Evolutionary conservation across 2,329 filamentous ascomycete genomes (phyloP).

Genomic region (Diaporthe citrichinensis): DNA sequence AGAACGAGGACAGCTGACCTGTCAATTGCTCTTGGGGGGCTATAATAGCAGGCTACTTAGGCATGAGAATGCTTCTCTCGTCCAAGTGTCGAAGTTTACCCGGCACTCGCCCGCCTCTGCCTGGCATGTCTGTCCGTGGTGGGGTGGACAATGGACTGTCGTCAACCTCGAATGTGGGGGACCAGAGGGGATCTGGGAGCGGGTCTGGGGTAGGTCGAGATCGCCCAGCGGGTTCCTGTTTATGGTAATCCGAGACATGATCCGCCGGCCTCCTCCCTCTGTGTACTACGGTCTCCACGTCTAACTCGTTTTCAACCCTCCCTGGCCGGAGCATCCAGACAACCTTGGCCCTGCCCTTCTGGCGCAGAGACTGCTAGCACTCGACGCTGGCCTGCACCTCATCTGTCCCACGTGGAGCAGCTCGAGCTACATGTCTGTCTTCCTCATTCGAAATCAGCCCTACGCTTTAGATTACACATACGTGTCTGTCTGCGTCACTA

Average conservation of each 20-base stretch:
- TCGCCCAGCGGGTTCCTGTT: constrained; percentile 32
- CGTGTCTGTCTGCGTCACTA: neutral
- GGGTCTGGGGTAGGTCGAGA: constrained; percentile 27
- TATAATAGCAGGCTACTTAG: neutral
- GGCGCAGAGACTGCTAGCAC: too few species aligned
- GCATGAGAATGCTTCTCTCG: neutral
- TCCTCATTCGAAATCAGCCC: neutral
- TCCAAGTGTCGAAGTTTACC: neutral
- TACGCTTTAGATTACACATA: neutral
- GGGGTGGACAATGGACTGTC: constrained; percentile 3
- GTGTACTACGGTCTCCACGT: too few species aligned
- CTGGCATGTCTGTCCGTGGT: neutral
- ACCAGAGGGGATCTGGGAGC: constrained; percentile 24
- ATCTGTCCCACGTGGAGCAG: neutral
- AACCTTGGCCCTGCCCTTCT: neutral
- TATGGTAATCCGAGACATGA: constrained; percentile 35
- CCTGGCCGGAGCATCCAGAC: neutral
- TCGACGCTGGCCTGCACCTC: neutral
- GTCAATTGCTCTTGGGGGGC: neutral
- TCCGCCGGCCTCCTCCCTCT: neutral
- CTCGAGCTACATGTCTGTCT: neutral
- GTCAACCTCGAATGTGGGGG: constrained; percentile 37
- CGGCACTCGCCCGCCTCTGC: neutral
- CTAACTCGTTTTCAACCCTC: neutral
- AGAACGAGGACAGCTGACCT: neutral